phyloP scores from a whole-genome alignment of 2,329 filamentous ascomycete species.

The Reticulascus tulasneorum region DNA sequence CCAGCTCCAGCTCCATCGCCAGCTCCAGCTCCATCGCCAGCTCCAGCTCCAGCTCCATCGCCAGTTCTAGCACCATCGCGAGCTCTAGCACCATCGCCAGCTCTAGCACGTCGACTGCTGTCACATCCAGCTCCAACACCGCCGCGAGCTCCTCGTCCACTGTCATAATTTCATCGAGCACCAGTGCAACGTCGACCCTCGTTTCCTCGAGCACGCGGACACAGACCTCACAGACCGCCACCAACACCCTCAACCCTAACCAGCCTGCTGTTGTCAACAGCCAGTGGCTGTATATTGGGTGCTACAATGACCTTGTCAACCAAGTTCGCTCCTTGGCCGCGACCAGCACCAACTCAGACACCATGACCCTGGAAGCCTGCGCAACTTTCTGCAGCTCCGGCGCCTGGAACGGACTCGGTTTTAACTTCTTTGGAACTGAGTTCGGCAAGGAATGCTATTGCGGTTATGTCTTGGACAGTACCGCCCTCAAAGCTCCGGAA shows the following conservation, averaged over 20 bases:
- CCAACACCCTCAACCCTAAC: conserved; percentile 13
- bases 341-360: conserved; percentile 11
- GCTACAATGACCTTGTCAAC: conserved; percentile 19
- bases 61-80: background rate
- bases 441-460: conserved; percentile 52
- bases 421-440: conserved; percentile 26
- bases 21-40: background rate
- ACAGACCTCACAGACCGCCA: no score
- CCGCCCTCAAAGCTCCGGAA: conserved; percentile 37
- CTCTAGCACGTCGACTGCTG: background rate
- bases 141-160: background rate
- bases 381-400: conserved; percentile 18
- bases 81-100: background rate
- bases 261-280: conserved; percentile 9
- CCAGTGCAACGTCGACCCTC: background rate
- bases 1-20: background rate
- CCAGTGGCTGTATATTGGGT: conserved; percentile 19
- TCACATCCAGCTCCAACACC: background rate
- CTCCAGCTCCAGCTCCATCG: conserved; percentile 4
- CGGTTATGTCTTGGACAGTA: conserved; percentile 44
- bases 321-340: conserved; percentile 9
- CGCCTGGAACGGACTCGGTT: conserved; percentile 12
- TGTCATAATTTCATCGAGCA: background rate
- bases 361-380: conserved; percentile 20
- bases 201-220: no score